Evolutionary conservation across 202 grass and related monocot genomes (phyloP), one percentile per base, ranked within the genome.

Genomic region (Schoenoplectus triqueter): DNA sequence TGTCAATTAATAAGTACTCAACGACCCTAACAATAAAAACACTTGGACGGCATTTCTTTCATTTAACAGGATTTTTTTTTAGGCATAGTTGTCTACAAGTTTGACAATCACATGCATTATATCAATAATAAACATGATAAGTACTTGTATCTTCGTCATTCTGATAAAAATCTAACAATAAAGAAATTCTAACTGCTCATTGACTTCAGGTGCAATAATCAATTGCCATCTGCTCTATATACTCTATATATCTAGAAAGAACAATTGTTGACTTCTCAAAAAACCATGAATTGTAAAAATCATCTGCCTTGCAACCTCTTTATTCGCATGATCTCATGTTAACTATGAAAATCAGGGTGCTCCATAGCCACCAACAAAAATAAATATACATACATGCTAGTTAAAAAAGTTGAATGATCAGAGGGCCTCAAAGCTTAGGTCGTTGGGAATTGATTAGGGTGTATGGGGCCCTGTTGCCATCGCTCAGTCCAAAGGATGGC

Each of bases 381-480:
- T 15, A 57, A 62, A 62, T 62, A 62, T 6, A 62, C 59, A 60
- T 60, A 13, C 14, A 78, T 60, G 31, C 44, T 17, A 17, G 51
- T 59, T 60, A 42, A 41, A 60, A 49, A 22, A 17, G 6, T n/a
- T 41, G 20, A 78, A 59, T 59, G 40, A 59, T 78, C 0, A 55
- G 54, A 41, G 73, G 74, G 74, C 54, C 74, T 78, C 54, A 18
- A 78, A 78, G 14, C 31, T 60, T 18, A 17, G 54, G 54, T 60
- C 13, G 54, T 78, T 61, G 74, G 74, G 31, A 78, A 78, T 78
- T 78, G 74, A 78, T 78, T 59, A 6, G 73, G 73, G 11, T 78
- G 73, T 51, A 78, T 59, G 73, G 13, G 52, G 21, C 22, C 74
- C 7, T 60, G 51, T 78, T 78, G 54, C 74, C 31, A 78, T 78